Conservation (phyloP, 345 rosid genomes). For the Salix koriyanagi region DNA sequence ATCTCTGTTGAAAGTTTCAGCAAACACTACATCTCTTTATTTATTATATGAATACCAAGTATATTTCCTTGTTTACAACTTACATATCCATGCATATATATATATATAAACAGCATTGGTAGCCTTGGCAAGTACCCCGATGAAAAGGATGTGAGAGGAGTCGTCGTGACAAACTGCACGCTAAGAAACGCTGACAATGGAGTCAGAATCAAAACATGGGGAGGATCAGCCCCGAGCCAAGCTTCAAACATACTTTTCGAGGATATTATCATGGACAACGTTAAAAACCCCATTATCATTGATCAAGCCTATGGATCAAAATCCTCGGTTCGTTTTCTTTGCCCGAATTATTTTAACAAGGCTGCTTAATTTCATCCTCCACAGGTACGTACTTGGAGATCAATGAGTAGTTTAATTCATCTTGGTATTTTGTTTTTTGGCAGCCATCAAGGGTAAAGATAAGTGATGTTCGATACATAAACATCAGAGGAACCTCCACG, state of each 20-base stretch:
- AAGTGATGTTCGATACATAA: constrained; percentile 33
- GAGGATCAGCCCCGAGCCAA: constrained; percentile 38
- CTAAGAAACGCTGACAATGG: constrained; percentile 54
- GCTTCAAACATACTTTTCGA: constrained; percentile 43
- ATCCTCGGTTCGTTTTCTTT: constrained; percentile 13
- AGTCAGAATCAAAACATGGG: constrained; percentile 67
- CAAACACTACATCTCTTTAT: background rate
- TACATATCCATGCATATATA: background rate
- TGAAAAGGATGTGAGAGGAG: constrained; percentile 53
- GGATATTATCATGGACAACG: constrained; percentile 47
- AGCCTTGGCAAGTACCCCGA: constrained; percentile 63
- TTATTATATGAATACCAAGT: background rate
- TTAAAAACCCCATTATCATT: constrained; percentile 60
- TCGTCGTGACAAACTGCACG: constrained; percentile 47
- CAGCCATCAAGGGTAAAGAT: constrained; percentile 54
- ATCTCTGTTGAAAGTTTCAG: background rate
- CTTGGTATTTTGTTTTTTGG: background rate
- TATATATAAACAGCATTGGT: constrained; percentile 45
- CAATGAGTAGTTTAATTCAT: background rate
- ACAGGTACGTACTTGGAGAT: no score
- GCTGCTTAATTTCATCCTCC: background rate
- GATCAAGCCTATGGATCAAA: constrained; percentile 50
- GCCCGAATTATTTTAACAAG: background rate
- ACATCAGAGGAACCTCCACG: constrained; percentile 45
- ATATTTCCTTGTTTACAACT: background rate